Evolutionary conservation across 1,284 basidiomycete species (phyloP).

Genomic region (Pyrrhoderma noxium): DNA sequence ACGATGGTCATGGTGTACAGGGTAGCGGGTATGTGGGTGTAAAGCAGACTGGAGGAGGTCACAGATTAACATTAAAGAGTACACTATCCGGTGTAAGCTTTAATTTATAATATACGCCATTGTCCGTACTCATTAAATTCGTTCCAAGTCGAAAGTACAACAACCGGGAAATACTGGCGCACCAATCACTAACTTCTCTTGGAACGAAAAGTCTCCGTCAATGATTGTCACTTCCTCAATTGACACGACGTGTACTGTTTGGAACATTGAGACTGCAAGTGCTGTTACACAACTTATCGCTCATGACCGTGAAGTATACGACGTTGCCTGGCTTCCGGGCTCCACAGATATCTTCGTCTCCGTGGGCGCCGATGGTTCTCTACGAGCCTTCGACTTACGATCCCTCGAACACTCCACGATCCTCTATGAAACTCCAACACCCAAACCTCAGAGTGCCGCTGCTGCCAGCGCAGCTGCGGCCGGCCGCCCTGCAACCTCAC

Average conservation of each 20-base stretch:
- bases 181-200: constrained; percentile 91
- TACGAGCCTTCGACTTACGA: constrained; percentile 94
- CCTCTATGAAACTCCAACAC: constrained; percentile 88
- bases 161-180: constrained; percentile 69
- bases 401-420: constrained; percentile 98
- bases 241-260: constrained; percentile 92
- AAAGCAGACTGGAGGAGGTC: constrained; percentile 46
- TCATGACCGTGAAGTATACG: constrained; percentile 97
- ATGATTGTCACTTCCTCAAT: constrained; percentile 94
- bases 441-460: constrained; percentile 51
- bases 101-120: constrained; percentile 7
- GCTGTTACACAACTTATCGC: constrained; percentile 97
- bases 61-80: constrained; percentile 57
- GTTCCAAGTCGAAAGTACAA: constrained; percentile 78
- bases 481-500: constrained; percentile 63
- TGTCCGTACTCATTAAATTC: neutral
- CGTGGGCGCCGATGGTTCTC: constrained; percentile 93
- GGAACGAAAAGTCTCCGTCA: constrained; percentile 86
- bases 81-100: constrained; percentile 76
- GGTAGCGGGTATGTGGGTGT: constrained; percentile 64
- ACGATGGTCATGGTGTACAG: constrained; percentile 47
- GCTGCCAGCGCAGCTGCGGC: constrained; percentile 50
- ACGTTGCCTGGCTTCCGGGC: constrained; percentile 97
- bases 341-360: constrained; percentile 98
- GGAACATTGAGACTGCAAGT: constrained; percentile 95